Evolutionary conservation across 139 green algal genomes (phyloP), one percentile per base, ranked within the genome.

Genomic region (Micractinium sp.): DNA sequence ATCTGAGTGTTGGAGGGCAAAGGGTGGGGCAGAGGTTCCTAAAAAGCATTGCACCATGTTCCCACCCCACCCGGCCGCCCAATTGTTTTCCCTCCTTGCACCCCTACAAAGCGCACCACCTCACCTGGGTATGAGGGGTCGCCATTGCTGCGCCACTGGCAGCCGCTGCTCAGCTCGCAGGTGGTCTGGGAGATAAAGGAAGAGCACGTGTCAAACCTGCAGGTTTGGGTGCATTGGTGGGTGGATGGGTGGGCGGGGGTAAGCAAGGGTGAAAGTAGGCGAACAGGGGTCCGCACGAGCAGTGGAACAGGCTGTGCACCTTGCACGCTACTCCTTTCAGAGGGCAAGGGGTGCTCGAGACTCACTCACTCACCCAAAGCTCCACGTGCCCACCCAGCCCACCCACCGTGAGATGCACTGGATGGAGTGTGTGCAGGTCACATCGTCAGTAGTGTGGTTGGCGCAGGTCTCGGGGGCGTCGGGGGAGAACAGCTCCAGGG

Each of bases 381-480:
- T 9, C 71, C 29, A 38, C 31, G 2, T 38, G 71, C 71, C 71
- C 29, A 35, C 25, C 29, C 71, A 78, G 38, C 38, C 23, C 77
- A 27, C 31, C 29, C 77, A 61, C 77, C 39, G 22, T 38, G 29
- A 69, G 27, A 84, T 63, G 79, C 79, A 84, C 39, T 69, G 22
- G 39, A 36, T 38, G 23, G 53, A 36, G 79, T 69, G 53, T 16
- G 29, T 41, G 29, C 79, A 84, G 27, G 39, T 38, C 18, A 36
- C 22, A 19, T n/a, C 76, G 0, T 18, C 36, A 2, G 39, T 35
- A 41, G 41, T 69, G 41, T 38, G 79, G 47, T 66, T 67, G 47
- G 79, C 79, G 79, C 79, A 84, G 41, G 79, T 63, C 25, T 47
- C 79, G 41, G 41, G 41, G 22, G 79, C 79, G 27, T 84, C 47